phyloP scores from a whole-genome alignment of 2,329 filamentous ascomycete genomes.

The Sarocladium oryzae region DNA sequence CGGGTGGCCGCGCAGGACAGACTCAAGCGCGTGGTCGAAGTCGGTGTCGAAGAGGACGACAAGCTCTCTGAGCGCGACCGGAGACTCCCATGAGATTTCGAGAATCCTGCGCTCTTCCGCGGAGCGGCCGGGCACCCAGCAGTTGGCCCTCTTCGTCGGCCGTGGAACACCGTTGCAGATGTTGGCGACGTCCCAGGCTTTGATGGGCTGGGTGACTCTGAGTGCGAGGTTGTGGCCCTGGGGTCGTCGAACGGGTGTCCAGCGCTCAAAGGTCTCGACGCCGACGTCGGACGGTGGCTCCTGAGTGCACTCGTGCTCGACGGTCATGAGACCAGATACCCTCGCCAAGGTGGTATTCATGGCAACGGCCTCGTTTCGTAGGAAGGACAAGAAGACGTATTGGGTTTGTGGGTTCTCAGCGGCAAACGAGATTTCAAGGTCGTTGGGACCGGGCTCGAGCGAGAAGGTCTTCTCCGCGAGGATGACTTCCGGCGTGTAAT shows the following conservation, averaged over 20 bases:
- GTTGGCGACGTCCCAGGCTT: slow-evolving; percentile 14
- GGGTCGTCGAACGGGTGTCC: slow-evolving; percentile 19
- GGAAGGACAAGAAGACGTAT: slow-evolving; percentile 18
- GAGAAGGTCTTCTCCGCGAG: slow-evolving; percentile 13
- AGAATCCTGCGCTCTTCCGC: slow-evolving; percentile 10
- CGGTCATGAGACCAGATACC: slow-evolving; percentile 17
- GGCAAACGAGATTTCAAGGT: slow-evolving; percentile 14
- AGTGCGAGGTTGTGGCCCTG: slow-evolving; percentile 20
- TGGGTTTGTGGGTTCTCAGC: slow-evolving; percentile 18
- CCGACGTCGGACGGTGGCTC: slow-evolving; percentile 16
- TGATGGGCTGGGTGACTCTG: slow-evolving; percentile 13
- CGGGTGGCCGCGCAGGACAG: slow-evolving; percentile 18
- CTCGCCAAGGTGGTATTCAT: slow-evolving; percentile 16
- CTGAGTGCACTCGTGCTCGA: slow-evolving; percentile 20
- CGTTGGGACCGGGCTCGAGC: slow-evolving; percentile 15
- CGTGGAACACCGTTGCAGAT: slow-evolving; percentile 17
- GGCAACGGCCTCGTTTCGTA: slow-evolving; percentile 18
- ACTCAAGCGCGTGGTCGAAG: slow-evolving; percentile 19
- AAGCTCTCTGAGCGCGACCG: slow-evolving; percentile 11
- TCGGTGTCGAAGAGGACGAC: slow-evolving; percentile 21
- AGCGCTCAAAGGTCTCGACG: slow-evolving; percentile 20
- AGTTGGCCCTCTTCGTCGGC: slow-evolving; percentile 19
- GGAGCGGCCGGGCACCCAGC: slow-evolving; percentile 15
- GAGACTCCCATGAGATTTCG: slow-evolving; percentile 13
- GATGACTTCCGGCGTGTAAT: slow-evolving; percentile 19